Evolutionary conservation across 768 basidiomycete species (phyloP).

Genomic region (Trametes cinnabarina): DNA sequence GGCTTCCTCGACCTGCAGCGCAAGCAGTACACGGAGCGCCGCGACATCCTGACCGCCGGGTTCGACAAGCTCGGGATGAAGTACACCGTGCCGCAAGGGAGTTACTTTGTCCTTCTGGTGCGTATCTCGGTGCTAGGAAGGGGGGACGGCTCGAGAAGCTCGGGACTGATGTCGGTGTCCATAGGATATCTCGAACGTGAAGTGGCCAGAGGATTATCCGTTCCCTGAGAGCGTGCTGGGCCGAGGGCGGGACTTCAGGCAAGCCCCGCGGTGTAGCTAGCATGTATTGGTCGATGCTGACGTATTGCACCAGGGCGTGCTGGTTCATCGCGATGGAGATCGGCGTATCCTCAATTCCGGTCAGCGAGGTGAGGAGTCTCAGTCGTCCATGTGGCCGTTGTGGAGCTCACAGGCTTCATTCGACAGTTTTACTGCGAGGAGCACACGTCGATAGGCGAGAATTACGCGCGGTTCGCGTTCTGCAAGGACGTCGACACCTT

Average conservation of each 20-base stretch:
- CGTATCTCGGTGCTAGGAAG: constrained; percentile 27
- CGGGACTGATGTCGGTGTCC: background rate
- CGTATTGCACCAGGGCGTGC: constrained; percentile 55
- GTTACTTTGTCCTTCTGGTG: constrained; percentile 87
- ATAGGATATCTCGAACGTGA: constrained; percentile 73
- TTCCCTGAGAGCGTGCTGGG: constrained; percentile 76
- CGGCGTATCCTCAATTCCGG: constrained; percentile 90
- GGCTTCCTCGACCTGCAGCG: constrained; percentile 78
- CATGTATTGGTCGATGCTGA: background rate
- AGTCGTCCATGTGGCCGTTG: background rate
- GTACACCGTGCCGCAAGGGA: constrained; percentile 87
- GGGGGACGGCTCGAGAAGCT: background rate
- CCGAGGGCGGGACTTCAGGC: constrained; percentile 87
- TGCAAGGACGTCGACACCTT: constrained; percentile 94
- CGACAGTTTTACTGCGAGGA: constrained; percentile 87
- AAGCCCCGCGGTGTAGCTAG: constrained; percentile 17
- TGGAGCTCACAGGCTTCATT: constrained; percentile 5
- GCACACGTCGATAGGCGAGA: constrained; percentile 83
- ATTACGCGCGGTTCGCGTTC: constrained; percentile 86
- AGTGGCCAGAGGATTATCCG: constrained; percentile 81
- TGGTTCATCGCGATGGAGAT: constrained; percentile 94
- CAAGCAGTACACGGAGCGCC: constrained; percentile 76
- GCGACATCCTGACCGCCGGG: constrained; percentile 68
- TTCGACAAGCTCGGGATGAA: constrained; percentile 82
- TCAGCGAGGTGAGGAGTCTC: constrained; percentile 75